phyloP scores from a whole-genome alignment of 2,329 filamentous ascomycete species.

The Chlorencoelia australis region DNA sequence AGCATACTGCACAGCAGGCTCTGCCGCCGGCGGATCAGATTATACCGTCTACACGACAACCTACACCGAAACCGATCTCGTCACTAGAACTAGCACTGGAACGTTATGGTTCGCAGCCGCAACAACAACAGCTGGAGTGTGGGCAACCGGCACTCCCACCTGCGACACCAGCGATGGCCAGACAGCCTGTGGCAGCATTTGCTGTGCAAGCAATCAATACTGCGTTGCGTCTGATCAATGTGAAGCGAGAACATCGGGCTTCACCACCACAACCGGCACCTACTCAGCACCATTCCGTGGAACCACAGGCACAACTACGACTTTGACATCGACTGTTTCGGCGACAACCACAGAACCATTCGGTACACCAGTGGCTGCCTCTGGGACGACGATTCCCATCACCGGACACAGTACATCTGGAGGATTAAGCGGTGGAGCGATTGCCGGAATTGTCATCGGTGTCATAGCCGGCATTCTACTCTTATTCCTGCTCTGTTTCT shows the following conservation, averaged over 20 bases:
- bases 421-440: constrained; percentile 58
- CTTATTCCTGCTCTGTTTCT: constrained; percentile 63
- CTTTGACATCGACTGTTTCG: constrained; percentile 44
- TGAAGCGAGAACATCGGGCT: constrained; percentile 11
- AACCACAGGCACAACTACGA: constrained; percentile 39
- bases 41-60: constrained; percentile 32
- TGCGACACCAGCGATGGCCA: constrained; percentile 46
- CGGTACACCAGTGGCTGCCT: constrained; percentile 42
- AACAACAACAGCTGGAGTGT: constrained; percentile 3
- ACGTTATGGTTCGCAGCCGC: constrained; percentile 11
- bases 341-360: constrained; percentile 38
- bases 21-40: constrained; percentile 19
- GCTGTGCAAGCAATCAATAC: constrained; percentile 61
- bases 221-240: constrained; percentile 37
- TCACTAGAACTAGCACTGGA: constrained; percentile 44
- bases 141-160: constrained; percentile 29
- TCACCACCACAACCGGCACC: constrained; percentile 19
- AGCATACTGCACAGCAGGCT: constrained; percentile 36
- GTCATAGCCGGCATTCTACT: constrained; percentile 56
- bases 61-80: constrained; percentile 44
- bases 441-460: constrained; percentile 73
- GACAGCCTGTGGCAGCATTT: constrained; percentile 56
- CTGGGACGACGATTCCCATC: constrained; percentile 28
- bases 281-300: constrained; percentile 36
- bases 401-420: constrained; percentile 10